Base-by-base conservation (phyloP, 1,284 basidiomycete genomes). In the Somion occarium region DNA sequence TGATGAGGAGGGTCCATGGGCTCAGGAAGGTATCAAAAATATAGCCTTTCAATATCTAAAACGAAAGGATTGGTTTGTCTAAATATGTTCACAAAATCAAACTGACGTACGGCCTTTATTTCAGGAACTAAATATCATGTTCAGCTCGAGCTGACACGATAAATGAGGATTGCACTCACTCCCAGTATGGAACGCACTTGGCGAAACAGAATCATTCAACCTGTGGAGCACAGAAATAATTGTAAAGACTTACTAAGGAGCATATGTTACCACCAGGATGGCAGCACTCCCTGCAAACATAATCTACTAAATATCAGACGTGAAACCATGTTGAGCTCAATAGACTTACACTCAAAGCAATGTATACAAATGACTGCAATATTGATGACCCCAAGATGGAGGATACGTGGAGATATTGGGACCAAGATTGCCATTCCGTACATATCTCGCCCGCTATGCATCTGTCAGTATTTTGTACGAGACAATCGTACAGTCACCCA, bases 1-100 rank as follows among this genome's bases (percentile, higher is more conserved):
- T 92, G 61, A 89, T 88, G 39, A 88, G 68, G 15, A 89, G 73
- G 0, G 83, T 88, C 84, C 83, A 86, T 0, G 83, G 77, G n/a
- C 80, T 76, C 9, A 89, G 71, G 61, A 87, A 87, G 1, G 78
- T 72, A 57, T 86, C 82, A 42, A 89, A 75, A 15, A 88, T 83
- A 60, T 86, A 88, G 48, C 85, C 85, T 41, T 82, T 80, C 23
- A 89, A 70, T 51, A 89, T 88, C 85, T 88, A 50, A 11, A 43
- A 12, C 19, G 19, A 5, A 20, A 39, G 38, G 42, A 41, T 47
- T 39, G 27, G 26, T 15, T n/a, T 20, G 15, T 39, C 19, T 23
- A 5, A 22, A 1, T 2, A 20, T 27, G 15, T 20, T 38, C 38
- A 12, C 9, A 44, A n/a, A 18, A 49, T 11, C 5, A 20, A 38